Percentiles rank a stretch among this genome's conserved stretches.
These are phyloP conservation scores for Phaeosphaeria sp. DNA, from an alignment of 2,329 filamentous ascomycete species.

Conservation along the genomic window DNA sequence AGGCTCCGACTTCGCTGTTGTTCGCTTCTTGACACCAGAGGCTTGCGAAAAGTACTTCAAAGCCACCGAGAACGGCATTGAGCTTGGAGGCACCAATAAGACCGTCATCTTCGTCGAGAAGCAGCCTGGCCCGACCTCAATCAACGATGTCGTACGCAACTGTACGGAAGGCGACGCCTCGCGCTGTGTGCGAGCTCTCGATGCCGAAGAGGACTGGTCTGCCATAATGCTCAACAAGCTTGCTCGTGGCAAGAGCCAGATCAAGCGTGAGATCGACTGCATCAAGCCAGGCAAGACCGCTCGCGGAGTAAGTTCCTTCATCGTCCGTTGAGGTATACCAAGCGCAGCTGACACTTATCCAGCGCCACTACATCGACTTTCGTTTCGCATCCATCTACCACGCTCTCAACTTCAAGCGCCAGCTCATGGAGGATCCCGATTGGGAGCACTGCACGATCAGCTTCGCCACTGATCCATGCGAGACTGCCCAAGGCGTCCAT, in stretches of 20 bases:
- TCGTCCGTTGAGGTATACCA: not conserved
- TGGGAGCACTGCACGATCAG: constrained; percentile 56
- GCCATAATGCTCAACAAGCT: constrained; percentile 48
- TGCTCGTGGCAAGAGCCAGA: constrained; percentile 41
- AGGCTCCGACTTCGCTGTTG: constrained; percentile 30
- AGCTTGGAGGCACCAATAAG: constrained; percentile 26
- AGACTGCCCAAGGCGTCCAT: constrained; percentile 34
- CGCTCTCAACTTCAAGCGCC: constrained; percentile 54
- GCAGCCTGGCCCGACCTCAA: constrained; percentile 31
- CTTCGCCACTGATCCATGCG: constrained; percentile 54
- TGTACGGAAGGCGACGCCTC: constrained; percentile 52
- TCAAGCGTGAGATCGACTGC: constrained; percentile 53
- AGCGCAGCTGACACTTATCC: constrained; percentile 11
- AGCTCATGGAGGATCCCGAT: constrained; percentile 49
- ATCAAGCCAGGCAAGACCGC: constrained; percentile 52
- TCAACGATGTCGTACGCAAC: constrained; percentile 51
- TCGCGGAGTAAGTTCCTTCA: constrained; percentile 48
- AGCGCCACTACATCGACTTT: constrained; percentile 56
- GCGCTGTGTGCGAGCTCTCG: constrained; percentile 55
- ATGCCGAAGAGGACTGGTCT: constrained; percentile 50
- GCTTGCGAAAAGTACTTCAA: constrained; percentile 42
- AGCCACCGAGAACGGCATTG: constrained; percentile 45
- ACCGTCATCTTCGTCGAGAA: constrained; percentile 38
- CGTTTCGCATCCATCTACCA: constrained; percentile 57
- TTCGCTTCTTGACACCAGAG: constrained; percentile 44